These are phyloP conservation scores for Phytophthora uliginosa DNA, from an alignment of 352 stramenopile genomes.

Conservation along the genomic window DNA sequence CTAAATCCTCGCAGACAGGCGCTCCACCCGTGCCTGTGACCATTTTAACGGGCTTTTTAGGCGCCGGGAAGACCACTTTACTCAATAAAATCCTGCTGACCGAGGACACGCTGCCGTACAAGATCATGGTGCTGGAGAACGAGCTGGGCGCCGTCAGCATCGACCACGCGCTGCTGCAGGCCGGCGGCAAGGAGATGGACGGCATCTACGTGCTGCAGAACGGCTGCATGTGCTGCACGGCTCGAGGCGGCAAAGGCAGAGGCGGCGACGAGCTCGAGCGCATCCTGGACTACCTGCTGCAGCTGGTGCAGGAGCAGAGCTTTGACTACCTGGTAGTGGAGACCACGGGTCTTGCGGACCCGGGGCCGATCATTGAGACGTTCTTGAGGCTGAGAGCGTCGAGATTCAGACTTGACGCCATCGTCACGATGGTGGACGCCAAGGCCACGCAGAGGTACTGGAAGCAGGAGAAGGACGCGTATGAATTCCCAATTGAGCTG, in stretches of 20 bases:
- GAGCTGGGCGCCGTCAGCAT: conserved; percentile 77
- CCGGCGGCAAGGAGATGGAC: conserved; percentile 48
- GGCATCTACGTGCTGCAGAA: conserved; percentile 99
- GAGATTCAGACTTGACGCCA: conserved; percentile 95
- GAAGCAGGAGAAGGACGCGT: conserved; percentile 26
- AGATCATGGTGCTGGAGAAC: conserved; percentile 97
- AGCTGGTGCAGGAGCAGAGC: conserved; percentile 72
- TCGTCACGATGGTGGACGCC: conserved; percentile 97
- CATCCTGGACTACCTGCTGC: conserved; percentile 91
- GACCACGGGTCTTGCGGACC: conserved; percentile 97
- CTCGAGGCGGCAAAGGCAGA: conserved; percentile 87
- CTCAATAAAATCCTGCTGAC: conserved; percentile 96
- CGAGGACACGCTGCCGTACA: conserved; percentile 86
- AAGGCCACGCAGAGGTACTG: conserved; percentile 68
- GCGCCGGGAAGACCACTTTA: conserved; percentile 97
- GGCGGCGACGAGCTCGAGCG: conserved; percentile 91
- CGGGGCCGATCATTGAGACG: conserved; percentile 98
- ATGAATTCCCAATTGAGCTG: conserved; percentile 66
- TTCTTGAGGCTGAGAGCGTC: conserved; percentile 93
- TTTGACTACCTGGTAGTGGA: conserved; percentile 99
- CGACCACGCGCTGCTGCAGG: conserved; percentile 66
- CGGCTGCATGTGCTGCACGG: conserved; percentile 98
- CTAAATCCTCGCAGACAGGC: conserved; percentile 3
- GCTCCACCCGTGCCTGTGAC: conserved; percentile 82
- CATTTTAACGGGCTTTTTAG: conserved; percentile 96